Evolutionary conservation across 176 grass and related monocot genomes (phyloP), one percentile per base, ranked within the genome.

Genomic region (Saccharum spontaneum): DNA sequence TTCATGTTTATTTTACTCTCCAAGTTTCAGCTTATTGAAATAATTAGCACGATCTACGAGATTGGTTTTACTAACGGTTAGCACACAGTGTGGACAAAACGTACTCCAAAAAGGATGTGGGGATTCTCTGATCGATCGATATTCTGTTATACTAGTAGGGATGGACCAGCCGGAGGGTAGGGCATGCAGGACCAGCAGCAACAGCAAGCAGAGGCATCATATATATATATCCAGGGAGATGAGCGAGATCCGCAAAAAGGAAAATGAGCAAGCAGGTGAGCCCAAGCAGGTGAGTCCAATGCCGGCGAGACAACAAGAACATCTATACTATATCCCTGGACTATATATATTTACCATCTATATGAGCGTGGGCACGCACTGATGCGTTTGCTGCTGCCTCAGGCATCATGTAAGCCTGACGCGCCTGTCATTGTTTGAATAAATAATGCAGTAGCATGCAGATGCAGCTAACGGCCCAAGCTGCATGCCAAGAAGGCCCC

Each of bases 281-380:
- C 43, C 76, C 85, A 80, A 86, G 76, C 55, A 33, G 68, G 52
- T 66, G 45, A 80, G 77, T 73, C 84, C 77, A 86, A 80, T 20
- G 3, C 9, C 60, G 62, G 28, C 69, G 59, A 75, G 77, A 87
- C 77, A 80, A 52, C 85, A 81, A 81, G 77, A 80, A 86, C 41
- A 72, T 63, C 38, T 7, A 59, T 57, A 57, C 24, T 61, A 43
- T 36, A 70, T 67, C 73, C 68, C 37, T 45, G 37, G 13, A 54
- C 31, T 67, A 8, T 16, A 4, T 12, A 5, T 38, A 39, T 39
- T 11, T 4, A 24, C 38, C 20, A 70, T 76, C 16, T 36, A 38
- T 61, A 14, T 61, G 2, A 24, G 20, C 17, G 57, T 79, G 77
- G 77, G 45, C 72, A 20, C 72, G 46, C 45, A 33, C 73, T 52